These are phyloP conservation scores for Cephalotrichum gorgonifer DNA, from an alignment of 2,329 filamentous ascomycete species.

Conservation along the genomic window DNA sequence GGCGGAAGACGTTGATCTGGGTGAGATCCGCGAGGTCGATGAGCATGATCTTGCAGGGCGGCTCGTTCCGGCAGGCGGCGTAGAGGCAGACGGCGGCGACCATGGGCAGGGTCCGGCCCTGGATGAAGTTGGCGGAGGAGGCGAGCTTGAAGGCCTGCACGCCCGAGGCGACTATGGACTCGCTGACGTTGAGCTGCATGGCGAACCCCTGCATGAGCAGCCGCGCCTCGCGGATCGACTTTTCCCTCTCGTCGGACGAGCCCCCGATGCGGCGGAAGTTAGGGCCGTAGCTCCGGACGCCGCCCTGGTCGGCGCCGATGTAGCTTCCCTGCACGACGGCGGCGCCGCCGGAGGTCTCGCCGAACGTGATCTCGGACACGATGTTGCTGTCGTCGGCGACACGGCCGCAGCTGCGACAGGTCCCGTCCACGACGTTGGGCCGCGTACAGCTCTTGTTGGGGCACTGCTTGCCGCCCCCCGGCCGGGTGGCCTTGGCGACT, in stretches of 20 bases:
- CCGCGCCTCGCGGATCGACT: constrained; percentile 47
- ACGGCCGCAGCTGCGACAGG: constrained; percentile 77
- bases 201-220: constrained; percentile 53
- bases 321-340: constrained; percentile 87
- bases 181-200: constrained; percentile 47
- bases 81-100: constrained; percentile 91
- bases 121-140: constrained; percentile 65
- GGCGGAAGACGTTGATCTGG: constrained; percentile 80
- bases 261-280: constrained; percentile 47
- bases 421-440: constrained; percentile 51
- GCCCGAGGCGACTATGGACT: constrained; percentile 53
- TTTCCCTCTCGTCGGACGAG: constrained; percentile 47
- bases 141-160: constrained; percentile 69
- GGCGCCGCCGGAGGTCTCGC: constrained; percentile 74
- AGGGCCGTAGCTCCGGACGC: constrained; percentile 57
- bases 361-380: constrained; percentile 84
- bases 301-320: constrained; percentile 75
- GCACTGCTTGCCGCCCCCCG: constrained; percentile 32
- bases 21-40: constrained; percentile 87
- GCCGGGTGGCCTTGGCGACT: constrained; percentile 15
- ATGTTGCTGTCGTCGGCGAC: constrained; percentile 81
- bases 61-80: constrained; percentile 70
- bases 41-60: constrained; percentile 77
- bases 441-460: constrained; percentile 51
- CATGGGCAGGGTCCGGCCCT: constrained; percentile 74